phyloP scores from a whole-genome alignment of 441 rosid genomes.

The Corymbia calophylla region DNA sequence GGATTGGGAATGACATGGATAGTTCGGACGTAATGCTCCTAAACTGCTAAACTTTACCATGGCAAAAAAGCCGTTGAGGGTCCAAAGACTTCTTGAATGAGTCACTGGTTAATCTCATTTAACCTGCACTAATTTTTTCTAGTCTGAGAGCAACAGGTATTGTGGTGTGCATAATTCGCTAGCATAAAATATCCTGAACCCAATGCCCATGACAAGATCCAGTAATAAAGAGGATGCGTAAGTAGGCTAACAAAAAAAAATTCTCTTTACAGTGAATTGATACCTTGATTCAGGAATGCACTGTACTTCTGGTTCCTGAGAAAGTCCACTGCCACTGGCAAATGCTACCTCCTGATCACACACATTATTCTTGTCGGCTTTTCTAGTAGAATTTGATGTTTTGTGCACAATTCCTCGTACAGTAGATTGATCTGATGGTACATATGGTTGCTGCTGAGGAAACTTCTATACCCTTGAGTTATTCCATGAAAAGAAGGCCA shows the following conservation, averaged over 20 bases:
- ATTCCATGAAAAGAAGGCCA: neutral
- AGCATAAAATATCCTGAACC: neutral
- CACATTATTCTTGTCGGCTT: slow-evolving; percentile 29
- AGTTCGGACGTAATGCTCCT: neutral
- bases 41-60: neutral
- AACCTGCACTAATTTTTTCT: neutral
- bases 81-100: neutral
- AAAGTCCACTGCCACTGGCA: slow-evolving; percentile 39
- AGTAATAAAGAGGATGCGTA: neutral
- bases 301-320: slow-evolving; percentile 40
- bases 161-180: neutral
- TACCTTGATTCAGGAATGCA: slow-evolving; percentile 60
- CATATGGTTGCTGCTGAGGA: slow-evolving; percentile 48
- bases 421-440: slow-evolving; percentile 36
- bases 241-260: neutral
- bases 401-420: neutral
- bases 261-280: neutral
- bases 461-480: slow-evolving; percentile 69
- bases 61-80: neutral
- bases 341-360: slow-evolving; percentile 56
- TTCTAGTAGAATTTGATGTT: neutral
- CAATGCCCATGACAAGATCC: neutral
- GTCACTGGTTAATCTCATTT: neutral
- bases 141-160: neutral
- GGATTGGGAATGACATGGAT: neutral